Evolutionary conservation across 2,329 filamentous ascomycete species (phyloP).

Genomic region (Claviceps arundinis): DNA sequence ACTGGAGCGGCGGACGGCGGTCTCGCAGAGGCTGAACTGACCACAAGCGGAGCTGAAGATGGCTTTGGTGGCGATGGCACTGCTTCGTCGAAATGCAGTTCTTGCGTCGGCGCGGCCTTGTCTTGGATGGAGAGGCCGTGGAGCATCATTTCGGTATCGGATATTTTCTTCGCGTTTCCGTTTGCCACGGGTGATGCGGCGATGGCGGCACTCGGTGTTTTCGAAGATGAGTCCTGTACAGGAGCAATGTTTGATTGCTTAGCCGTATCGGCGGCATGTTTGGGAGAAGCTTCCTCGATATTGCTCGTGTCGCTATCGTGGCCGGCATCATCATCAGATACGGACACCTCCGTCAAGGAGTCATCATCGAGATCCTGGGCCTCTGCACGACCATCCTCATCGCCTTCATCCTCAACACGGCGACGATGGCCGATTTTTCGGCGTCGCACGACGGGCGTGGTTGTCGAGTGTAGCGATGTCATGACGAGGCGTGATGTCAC

Average conservation of each 20-base stretch:
- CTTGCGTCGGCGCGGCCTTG: constrained; percentile 26
- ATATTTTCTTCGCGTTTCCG: constrained; percentile 20
- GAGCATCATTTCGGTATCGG: constrained; percentile 47
- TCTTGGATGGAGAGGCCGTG: constrained; percentile 37
- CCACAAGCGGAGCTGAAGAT: constrained; percentile 36
- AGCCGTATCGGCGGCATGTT: constrained; percentile 26
- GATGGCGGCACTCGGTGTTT: constrained; percentile 23
- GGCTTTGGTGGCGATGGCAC: constrained; percentile 26
- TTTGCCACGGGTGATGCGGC: constrained; percentile 21
- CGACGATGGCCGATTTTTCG: constrained; percentile 57
- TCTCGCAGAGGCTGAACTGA: constrained; percentile 37
- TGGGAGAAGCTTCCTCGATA: constrained; percentile 42
- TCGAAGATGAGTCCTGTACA: constrained; percentile 20
- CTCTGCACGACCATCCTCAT: constrained; percentile 49
- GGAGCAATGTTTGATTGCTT: constrained; percentile 28
- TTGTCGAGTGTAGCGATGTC: constrained; percentile 9
- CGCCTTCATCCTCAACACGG: constrained; percentile 56
- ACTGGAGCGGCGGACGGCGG: constrained; percentile 42
- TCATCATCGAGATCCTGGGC: constrained; percentile 49
- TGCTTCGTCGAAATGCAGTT: constrained; percentile 34
- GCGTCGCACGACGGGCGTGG: constrained; percentile 35
- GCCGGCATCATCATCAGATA: constrained; percentile 47
- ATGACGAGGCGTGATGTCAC: constrained; percentile 1
- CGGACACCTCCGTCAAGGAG: constrained; percentile 51
- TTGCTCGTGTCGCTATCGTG: constrained; percentile 54